Percentiles rank a stretch among this genome's conserved stretches.
Conservation (phyloP, 1,139 yeast species). For the Kodamaea sp. region DNA sequence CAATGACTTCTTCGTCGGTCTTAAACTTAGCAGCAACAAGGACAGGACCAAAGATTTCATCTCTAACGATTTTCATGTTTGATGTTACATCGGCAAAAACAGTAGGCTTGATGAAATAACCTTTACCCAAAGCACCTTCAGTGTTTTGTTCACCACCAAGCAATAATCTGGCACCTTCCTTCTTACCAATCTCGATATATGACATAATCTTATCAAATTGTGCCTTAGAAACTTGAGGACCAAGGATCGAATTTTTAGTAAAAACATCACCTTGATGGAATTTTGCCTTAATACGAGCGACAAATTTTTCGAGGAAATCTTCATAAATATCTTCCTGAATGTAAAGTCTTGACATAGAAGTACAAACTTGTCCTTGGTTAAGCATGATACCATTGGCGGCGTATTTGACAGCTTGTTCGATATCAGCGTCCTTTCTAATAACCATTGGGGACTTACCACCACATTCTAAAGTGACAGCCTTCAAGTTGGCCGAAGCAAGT, state of each 20-base stretch:
- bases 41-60: conserved; percentile 62
- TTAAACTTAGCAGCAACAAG: conserved; percentile 50
- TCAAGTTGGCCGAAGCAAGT: conserved; percentile 57
- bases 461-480: conserved; percentile 83
- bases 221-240: conserved; percentile 71
- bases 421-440: conserved; percentile 70
- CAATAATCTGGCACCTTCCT: conserved; percentile 53
- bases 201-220: conserved; percentile 61
- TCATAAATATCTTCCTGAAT: conserved; percentile 43
- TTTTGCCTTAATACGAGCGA: conserved; percentile 28
- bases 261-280: conserved; percentile 61
- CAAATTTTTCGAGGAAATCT: conserved; percentile 45
- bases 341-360: conserved; percentile 45
- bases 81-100: conserved; percentile 52
- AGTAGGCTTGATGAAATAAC: conserved; percentile 52
- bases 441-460: conserved; percentile 87
- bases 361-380: conserved; percentile 59
- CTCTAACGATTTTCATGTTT: conserved; percentile 50
- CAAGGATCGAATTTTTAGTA: conserved; percentile 57
- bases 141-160: conserved; percentile 44
- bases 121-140: conserved; percentile 36
- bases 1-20: conserved; percentile 51
- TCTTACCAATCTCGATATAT: conserved; percentile 50
- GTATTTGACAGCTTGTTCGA: conserved; percentile 80
- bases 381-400: conserved; percentile 79